Evolutionary conservation across 2,329 filamentous ascomycete species (phyloP).

Genomic region (Verticillium albo-atrum): DNA sequence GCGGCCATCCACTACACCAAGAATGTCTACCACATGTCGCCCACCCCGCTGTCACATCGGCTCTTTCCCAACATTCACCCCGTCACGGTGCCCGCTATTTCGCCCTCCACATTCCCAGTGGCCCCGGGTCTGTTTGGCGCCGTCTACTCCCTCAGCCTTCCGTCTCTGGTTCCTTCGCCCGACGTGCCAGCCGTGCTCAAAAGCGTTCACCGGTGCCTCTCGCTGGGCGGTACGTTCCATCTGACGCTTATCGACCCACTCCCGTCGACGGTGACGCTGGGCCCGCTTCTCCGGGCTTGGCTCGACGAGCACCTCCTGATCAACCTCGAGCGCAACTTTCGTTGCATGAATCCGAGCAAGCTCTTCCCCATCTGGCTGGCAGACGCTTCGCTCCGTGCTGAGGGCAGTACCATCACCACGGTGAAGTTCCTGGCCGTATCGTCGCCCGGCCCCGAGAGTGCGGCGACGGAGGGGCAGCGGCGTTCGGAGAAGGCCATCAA

Average conservation of each 20-base stretch:
- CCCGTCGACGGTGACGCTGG: conserved; percentile 48
- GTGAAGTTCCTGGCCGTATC: conserved; percentile 45
- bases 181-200: conserved; percentile 53
- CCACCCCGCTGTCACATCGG: conserved; percentile 30
- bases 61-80: conserved; percentile 35
- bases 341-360: conserved; percentile 54
- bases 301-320: conserved; percentile 55
- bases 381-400: conserved; percentile 46
- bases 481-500: conserved; percentile 25
- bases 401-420: conserved; percentile 41
- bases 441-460: conserved; percentile 15
- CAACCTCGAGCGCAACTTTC: conserved; percentile 54
- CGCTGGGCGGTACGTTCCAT: conserved; percentile 50
- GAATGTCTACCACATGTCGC: conserved; percentile 42
- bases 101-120: conserved; percentile 29
- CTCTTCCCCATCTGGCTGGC: conserved; percentile 56
- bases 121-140: conserved; percentile 39
- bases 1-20: conserved; percentile 35
- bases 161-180: conserved; percentile 49
- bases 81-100: conserved; percentile 31
- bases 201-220: conserved; percentile 52
- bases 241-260: conserved; percentile 60
- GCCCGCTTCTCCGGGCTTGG: conserved; percentile 55
- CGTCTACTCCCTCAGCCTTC: conserved; percentile 50
- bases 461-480: conserved; percentile 14